These are phyloP conservation scores for Sarocladium strictum DNA, from an alignment of 2,329 filamentous ascomycete species.

Conservation along the genomic window DNA sequence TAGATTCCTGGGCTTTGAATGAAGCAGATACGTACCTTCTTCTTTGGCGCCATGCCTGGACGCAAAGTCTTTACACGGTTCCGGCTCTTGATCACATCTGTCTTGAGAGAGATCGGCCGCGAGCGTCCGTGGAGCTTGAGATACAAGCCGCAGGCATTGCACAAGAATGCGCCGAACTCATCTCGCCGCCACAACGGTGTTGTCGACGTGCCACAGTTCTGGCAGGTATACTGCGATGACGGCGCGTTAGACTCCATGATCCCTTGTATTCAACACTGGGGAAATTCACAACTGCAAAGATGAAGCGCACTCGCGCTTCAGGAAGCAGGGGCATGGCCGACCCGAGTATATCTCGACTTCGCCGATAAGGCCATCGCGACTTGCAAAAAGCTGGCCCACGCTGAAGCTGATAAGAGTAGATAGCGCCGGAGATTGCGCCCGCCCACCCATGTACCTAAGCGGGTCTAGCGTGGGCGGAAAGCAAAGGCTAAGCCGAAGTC, in stretches of 20 bases:
- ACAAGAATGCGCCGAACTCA: slow-evolving; percentile 90
- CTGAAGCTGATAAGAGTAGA: slow-evolving; percentile 30
- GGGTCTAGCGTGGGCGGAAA: slow-evolving; percentile 15
- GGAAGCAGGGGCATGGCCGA: background rate
- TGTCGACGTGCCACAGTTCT: slow-evolving; percentile 93
- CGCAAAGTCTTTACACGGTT: slow-evolving; percentile 90
- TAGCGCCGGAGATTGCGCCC: slow-evolving; percentile 13
- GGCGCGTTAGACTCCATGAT: slow-evolving; percentile 44
- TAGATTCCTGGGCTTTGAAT: too few relatives aligned
- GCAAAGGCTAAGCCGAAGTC: too few relatives aligned
- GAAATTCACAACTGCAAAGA: background rate
- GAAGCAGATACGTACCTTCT: too few relatives aligned
- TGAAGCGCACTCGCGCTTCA: background rate
- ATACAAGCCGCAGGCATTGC: slow-evolving; percentile 97
- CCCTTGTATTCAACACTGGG: background rate
- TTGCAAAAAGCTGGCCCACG: slow-evolving; percentile 23
- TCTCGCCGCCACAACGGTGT: slow-evolving; percentile 97
- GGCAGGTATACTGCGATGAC: slow-evolving; percentile 82
- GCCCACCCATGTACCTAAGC: slow-evolving; percentile 15
- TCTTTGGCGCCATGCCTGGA: slow-evolving; percentile 71
- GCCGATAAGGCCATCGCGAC: slow-evolving; percentile 32
- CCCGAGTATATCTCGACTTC: slow-evolving; percentile 11
- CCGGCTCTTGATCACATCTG: slow-evolving; percentile 98
- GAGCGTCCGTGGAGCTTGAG: slow-evolving; percentile 92
- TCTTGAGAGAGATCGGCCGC: slow-evolving; percentile 93